Evolutionary conservation across 1,284 basidiomycete genomes (phyloP), one percentile per base, ranked within the genome.

Genomic region (Ceratobasidium sp.): DNA sequence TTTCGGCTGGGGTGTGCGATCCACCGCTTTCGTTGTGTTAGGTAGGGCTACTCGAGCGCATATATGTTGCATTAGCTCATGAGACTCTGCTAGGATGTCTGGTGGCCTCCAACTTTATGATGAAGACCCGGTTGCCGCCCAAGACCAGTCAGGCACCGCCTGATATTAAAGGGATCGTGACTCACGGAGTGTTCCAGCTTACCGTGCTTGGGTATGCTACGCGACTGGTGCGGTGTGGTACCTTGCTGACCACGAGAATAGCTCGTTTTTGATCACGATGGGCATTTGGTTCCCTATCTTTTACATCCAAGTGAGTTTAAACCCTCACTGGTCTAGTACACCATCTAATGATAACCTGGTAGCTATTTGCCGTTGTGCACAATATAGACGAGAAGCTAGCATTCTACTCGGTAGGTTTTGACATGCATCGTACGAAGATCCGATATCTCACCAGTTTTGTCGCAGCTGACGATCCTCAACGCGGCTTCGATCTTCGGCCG

Each of bases 1-100:
- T 0, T 92, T 90, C 79, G 85, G 82, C 7, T 90, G 89, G 89
- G 84, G 85, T 6, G 74, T 75, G 16, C 74, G 74, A 22, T 46
- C 62, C 19, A 64, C 74, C 22, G 74, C 59, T 27, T 73, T 72
- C 51, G 68, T 72, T 24, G 56, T 72, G 1, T n/a, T 72, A 14
- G 56, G 68, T 61, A 19, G 61, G 56, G 7, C 27, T 51, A 58
- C 16, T 31, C n/a, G 19, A 39, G 22, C 39, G 19, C 24, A 53
- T 46, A 39, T 34, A 24, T n/a, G 7, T 16, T 7, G n/a, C 48
- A 29, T 22, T 61, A 7, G 16, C 39, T 72, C 14, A 61, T 24
- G n/a, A 48, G 22, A 14, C 51, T 27, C 19, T 6, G n/a, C n/a
- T 34, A 68, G 65, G 65, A 8, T 54, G 48, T 22, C 65, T 74